Evolutionary conservation across 805 yeast species (phyloP), one percentile per base, ranked within the genome.

Genomic region (Starmerella bacillaris): DNA sequence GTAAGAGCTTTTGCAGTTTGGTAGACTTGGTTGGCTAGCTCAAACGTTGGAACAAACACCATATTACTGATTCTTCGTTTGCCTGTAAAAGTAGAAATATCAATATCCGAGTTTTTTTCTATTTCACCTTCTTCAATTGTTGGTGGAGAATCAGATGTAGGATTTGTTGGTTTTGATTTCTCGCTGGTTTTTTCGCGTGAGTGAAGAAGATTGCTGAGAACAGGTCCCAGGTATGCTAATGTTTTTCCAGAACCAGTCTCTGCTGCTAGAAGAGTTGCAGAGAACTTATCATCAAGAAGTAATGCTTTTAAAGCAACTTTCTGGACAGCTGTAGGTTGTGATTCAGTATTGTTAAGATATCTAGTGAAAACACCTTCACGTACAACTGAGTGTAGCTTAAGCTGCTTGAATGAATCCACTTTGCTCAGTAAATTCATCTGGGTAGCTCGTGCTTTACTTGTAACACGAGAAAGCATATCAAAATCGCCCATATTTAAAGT

Each of bases 231-330:
- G 50, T 84, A 86, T 0, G 95, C 83, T 73, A 93, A 72, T 0
- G 98, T 86, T 51, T 86, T 86, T 6, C 98, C 98, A 0, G 93
- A 77, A 0, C 98, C 98, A 0, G 98, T 86, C 53, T 89, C 96
- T 3, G 95, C 94, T 1, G 96, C 95, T 36, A 86, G 55, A 2
- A 89, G 70, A 33, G 72, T 47, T 39, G 63, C 57, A 5, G 53
- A 55, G 27, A 33, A 32, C 16, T 48, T 38, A 27, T 49, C 45
- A 45, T 43, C 24, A 4, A 54, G 48, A 17, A 60, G 51, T 35
- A 71, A 65, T 20, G 71, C 64, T 45, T 69, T 64, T 28, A 79
- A 68, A 4, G 89, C 75, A 4, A 84, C 75, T 3, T 70, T 63
- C 56, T 86, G 98, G 29, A 86, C 78, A 2, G 89, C 80, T 0